Conservation (phyloP, 768 basidiomycete genomes). For the Boletus sp. region DNA sequence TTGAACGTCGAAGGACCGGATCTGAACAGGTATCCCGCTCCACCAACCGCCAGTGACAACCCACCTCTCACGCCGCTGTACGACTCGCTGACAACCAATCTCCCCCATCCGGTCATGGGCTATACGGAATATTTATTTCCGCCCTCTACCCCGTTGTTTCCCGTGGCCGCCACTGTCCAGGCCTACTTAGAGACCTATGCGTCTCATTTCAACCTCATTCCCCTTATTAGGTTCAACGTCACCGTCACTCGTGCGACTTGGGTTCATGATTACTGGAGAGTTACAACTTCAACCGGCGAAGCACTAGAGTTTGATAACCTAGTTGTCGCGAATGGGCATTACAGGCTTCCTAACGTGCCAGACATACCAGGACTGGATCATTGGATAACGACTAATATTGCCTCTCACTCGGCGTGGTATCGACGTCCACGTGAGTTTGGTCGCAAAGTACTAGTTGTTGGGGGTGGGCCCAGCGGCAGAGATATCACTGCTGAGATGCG, state of each 20-base stretch:
- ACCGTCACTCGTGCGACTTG: conserved; percentile 48
- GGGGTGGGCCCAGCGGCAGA: conserved; percentile 60
- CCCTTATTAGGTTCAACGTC: conserved; percentile 62
- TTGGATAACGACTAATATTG: conserved; percentile 54
- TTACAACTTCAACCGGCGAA: conserved; percentile 41
- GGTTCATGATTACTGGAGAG: conserved; percentile 44
- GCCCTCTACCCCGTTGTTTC: conserved; percentile 68
- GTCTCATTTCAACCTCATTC: conserved; percentile 51
- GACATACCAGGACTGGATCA: conserved; percentile 51
- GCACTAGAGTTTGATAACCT: conserved; percentile 54
- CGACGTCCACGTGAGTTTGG: conserved; percentile 44
- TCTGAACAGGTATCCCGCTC: conserved; percentile 51
- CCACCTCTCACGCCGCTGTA: conserved; percentile 70
- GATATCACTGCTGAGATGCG: conserved; percentile 66
- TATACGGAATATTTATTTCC: conserved; percentile 64
- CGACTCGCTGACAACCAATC: conserved; percentile 76
- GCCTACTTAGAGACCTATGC: conserved; percentile 71
- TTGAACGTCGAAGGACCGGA: neutral
- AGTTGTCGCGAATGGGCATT: conserved; percentile 75
- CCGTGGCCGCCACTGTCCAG: conserved; percentile 55
- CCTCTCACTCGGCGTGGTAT: conserved; percentile 68
- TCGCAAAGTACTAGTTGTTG: conserved; percentile 44
- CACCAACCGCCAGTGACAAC: conserved; percentile 36
- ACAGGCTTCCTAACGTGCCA: conserved; percentile 62
- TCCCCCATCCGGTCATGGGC: conserved; percentile 78